A percentile compares a stretch with the other conserved stretches of the same genome.
Evolutionary conservation across 768 basidiomycete genomes (phyloP).

Genomic region (Podaxis carcinomalis): DNA sequence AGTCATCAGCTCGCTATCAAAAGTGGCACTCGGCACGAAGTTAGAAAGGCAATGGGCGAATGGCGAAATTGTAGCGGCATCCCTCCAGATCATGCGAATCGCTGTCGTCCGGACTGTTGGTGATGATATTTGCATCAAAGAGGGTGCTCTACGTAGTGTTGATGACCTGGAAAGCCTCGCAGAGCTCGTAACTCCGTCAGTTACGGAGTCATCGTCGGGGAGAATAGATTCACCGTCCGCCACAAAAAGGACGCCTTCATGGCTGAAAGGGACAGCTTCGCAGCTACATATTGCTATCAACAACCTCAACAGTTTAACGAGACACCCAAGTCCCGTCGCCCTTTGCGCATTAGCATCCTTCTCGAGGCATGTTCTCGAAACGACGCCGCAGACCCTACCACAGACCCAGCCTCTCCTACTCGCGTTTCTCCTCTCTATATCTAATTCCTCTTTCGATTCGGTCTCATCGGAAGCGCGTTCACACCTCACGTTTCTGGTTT

Average conservation of each 20-base stretch:
- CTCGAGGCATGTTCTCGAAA: conserved; percentile 47
- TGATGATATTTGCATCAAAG: conserved; percentile 60
- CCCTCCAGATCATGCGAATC: conserved; percentile 53
- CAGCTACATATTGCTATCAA: conserved; percentile 85
- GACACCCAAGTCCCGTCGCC: conserved; percentile 68
- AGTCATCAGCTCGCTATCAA: conserved; percentile 71
- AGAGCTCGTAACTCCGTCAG: conserved; percentile 23
- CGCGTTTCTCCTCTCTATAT: conserved; percentile 69
- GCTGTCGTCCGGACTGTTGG: conserved; percentile 56
- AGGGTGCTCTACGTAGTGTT: conserved; percentile 54
- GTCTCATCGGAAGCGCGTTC: conserved; percentile 46
- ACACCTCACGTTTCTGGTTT: conserved; percentile 45
- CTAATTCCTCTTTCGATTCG: conserved; percentile 50
- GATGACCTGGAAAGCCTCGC: conserved; percentile 62
- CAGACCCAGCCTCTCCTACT: conserved; percentile 65
- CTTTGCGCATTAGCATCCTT: conserved; percentile 53
- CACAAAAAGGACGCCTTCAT: conserved; percentile 63
- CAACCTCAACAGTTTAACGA: conserved; percentile 62
- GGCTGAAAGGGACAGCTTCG: conserved; percentile 78
- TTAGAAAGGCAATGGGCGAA: conserved; percentile 65
- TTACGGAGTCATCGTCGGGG: conserved; percentile 11
- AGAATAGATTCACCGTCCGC: conserved; percentile 33
- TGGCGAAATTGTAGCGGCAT: conserved; percentile 58
- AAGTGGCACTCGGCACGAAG: conserved; percentile 55
- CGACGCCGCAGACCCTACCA: conserved; percentile 60